phyloP scores from a whole-genome alignment of 2,329 filamentous ascomycete genomes.

The Aspergillus sp. region DNA sequence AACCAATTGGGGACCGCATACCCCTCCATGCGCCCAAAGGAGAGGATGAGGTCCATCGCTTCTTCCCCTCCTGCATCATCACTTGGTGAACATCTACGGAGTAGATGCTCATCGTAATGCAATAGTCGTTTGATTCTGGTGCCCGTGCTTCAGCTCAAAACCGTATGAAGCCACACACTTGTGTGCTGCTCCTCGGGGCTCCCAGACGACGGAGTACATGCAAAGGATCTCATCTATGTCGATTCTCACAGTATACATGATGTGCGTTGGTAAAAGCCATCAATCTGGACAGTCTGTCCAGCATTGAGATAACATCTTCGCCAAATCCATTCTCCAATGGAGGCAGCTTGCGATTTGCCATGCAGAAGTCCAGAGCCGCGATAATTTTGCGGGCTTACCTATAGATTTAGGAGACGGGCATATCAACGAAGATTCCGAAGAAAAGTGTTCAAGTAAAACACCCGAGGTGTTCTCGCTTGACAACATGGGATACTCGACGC shows the following conservation, averaged over 20 bases:
- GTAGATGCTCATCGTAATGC: conserved; percentile 1
- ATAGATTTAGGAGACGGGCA: neutral
- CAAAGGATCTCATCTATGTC: neutral
- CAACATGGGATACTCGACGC: neutral
- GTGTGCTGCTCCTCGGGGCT: neutral
- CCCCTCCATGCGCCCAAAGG: conserved; percentile 44
- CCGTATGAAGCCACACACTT: neutral
- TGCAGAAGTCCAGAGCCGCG: neutral
- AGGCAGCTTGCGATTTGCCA: neutral
- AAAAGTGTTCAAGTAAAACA: neutral
- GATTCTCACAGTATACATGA: neutral
- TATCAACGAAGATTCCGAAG: neutral
- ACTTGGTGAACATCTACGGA: neutral
- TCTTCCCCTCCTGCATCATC: conserved; percentile 5
- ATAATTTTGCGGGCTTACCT: neutral
- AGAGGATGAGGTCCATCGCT: conserved; percentile 31
- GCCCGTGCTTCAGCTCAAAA: conserved; percentile 1
- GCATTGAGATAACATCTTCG: neutral
- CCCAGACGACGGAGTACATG: neutral
- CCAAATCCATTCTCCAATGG: neutral
- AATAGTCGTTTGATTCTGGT: conserved; percentile 5
- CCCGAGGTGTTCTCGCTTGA: neutral
- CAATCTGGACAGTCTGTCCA: neutral
- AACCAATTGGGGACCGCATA: conserved; percentile 41
- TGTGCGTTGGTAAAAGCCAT: neutral